These are phyloP conservation scores for Sanghuangporus weigelae DNA, from an alignment of 1,284 basidiomycete genomes.

Conservation along the genomic window DNA sequence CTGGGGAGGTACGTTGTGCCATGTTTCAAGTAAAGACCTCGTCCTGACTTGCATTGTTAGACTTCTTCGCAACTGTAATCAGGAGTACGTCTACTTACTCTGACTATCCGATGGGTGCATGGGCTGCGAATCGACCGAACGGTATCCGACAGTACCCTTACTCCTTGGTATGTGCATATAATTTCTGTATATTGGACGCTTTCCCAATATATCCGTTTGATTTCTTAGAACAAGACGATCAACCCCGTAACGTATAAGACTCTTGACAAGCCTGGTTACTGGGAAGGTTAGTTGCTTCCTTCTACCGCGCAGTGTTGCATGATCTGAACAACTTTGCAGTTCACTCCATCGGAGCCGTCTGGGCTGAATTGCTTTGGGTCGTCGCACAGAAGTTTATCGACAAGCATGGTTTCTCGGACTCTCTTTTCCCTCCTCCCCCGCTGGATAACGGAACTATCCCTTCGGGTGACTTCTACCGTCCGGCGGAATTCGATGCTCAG, in stretches of 20 bases:
- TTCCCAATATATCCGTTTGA: not conserved
- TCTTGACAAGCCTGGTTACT: conserved; percentile 91
- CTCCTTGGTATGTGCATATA: conserved; percentile 48
- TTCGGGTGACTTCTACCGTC: conserved; percentile 70
- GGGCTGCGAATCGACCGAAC: conserved; percentile 75
- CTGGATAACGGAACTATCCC: conserved; percentile 56
- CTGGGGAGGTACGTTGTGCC: conserved; percentile 60
- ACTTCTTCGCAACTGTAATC: conserved; percentile 83
- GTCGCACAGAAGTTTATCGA: conserved; percentile 70
- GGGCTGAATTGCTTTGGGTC: conserved; percentile 93
- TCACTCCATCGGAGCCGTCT: conserved; percentile 91
- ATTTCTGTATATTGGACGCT: not conserved
- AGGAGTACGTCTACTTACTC: conserved; percentile 68
- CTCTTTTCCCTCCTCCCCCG: conserved; percentile 76
- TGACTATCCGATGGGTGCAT: conserved; percentile 88
- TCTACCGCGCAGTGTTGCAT: not conserved
- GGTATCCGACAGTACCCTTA: conserved; percentile 92
- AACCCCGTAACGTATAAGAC: conserved; percentile 95
- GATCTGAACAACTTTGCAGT: conserved; percentile 33
- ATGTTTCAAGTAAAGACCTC: not conserved
- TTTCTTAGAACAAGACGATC: conserved; percentile 58
- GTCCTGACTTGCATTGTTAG: conserved; percentile 26
- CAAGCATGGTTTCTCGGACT: conserved; percentile 76
- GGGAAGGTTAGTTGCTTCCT: conserved; percentile 41
- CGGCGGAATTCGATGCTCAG: conserved; percentile 28